Conservation (phyloP, 1,284 basidiomycete genomes). For the Ceratobasidium theobromae region DNA sequence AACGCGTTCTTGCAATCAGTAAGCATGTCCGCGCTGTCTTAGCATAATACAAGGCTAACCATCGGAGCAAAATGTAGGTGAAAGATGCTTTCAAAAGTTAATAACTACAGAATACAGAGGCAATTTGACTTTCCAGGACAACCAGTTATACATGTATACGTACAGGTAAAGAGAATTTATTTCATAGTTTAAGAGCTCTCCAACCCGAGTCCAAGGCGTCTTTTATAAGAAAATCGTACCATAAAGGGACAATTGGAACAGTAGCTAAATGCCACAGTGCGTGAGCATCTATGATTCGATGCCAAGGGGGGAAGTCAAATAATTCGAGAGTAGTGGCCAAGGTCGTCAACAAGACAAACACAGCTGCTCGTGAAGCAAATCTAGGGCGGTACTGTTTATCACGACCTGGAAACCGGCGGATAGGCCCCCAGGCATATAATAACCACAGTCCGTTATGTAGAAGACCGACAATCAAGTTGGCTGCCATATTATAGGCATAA, state of each 20-base stretch:
- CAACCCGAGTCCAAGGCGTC: constrained; percentile 59
- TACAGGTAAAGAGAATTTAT: background rate
- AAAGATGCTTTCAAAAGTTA: constrained; percentile 17
- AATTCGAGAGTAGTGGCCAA: constrained; percentile 82
- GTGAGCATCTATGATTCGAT: constrained; percentile 85
- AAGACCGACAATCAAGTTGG: constrained; percentile 76
- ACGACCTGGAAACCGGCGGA: constrained; percentile 34
- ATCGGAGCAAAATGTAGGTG: background rate
- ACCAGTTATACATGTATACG: background rate
- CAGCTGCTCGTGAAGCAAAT: constrained; percentile 56
- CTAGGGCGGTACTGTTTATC: constrained; percentile 52
- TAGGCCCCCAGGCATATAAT: constrained; percentile 54
- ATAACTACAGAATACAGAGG: too few species aligned
- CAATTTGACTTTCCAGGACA: too few species aligned
- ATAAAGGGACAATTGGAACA: constrained; percentile 72
- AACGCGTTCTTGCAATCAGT: constrained; percentile 60
- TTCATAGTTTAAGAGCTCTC: constrained; percentile 21
- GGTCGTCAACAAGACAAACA: constrained; percentile 72
- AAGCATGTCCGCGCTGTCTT: constrained; percentile 27
- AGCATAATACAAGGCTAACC: background rate
- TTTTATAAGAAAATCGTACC: constrained; percentile 79
- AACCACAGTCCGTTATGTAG: constrained; percentile 81
- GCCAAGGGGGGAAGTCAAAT: constrained; percentile 87
- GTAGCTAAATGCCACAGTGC: constrained; percentile 93
- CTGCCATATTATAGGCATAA: constrained; percentile 92